These are phyloP conservation scores for Fomitopsis pulvina DNA, from an alignment of 768 basidiomycete species.

Conservation along the genomic window DNA sequence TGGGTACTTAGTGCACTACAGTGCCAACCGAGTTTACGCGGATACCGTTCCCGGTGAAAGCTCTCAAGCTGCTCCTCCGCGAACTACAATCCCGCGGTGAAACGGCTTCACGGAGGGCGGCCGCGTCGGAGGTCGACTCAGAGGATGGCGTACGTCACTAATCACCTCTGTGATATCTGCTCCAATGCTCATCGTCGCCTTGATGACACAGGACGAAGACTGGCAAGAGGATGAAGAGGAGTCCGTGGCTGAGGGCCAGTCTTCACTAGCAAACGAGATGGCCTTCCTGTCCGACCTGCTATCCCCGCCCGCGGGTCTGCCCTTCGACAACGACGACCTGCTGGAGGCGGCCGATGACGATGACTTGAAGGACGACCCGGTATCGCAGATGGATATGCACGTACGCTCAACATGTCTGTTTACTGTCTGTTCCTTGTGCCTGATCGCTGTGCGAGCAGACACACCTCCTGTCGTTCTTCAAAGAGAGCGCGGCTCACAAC, in stretches of 20 bases:
- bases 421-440: background rate
- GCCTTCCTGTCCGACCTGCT: conserved; percentile 81
- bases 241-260: conserved; percentile 29
- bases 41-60: conserved; percentile 88
- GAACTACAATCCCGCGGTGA: conserved; percentile 82
- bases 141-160: conserved; percentile 63
- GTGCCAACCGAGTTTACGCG: conserved; percentile 83
- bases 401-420: conserved; percentile 28
- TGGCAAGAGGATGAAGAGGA: conserved; percentile 80
- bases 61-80: conserved; percentile 79
- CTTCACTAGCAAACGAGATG: conserved; percentile 67
- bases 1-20: conserved; percentile 23
- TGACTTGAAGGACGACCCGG: conserved; percentile 79
- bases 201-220: conserved; percentile 65
- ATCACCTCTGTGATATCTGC: background rate
- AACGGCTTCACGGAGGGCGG: conserved; percentile 52
- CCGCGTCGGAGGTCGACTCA: conserved; percentile 52
- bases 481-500: conserved; percentile 59
- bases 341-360: conserved; percentile 74
- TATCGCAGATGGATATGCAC: conserved; percentile 80
- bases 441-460: conserved; percentile 34
- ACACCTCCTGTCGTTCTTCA: conserved; percentile 65
- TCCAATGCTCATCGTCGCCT: conserved; percentile 3
- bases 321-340: conserved; percentile 75
- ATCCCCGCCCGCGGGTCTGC: conserved; percentile 66